phyloP scores from a whole-genome alignment of 1,139 yeast genomes.

The Yamadazyma dushanensis region DNA sequence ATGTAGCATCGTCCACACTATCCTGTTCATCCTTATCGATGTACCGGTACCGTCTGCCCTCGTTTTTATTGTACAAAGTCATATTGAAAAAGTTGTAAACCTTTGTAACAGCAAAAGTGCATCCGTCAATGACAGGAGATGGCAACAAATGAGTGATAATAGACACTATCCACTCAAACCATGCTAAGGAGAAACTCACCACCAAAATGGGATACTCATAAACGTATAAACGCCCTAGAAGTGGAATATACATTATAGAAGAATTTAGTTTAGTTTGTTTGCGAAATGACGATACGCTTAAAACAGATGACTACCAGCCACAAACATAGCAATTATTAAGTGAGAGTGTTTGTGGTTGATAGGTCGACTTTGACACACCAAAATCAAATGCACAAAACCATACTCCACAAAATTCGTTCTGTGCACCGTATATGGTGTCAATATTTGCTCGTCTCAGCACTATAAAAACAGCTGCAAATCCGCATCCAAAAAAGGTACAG shows the following conservation, averaged over 20 bases:
- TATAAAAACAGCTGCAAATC: constrained; percentile 1
- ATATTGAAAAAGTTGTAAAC: constrained; percentile 30
- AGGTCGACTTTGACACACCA: too few relatives aligned
- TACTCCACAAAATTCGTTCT: too few relatives aligned
- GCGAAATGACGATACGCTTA: constrained; percentile 1
- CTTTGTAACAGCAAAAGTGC: constrained; percentile 28
- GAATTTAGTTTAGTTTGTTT: neutral
- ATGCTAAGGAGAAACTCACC: constrained; percentile 38
- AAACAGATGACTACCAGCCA: neutral
- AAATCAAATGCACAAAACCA: too few relatives aligned
- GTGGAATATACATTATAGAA: constrained; percentile 33
- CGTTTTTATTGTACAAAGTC: constrained; percentile 13
- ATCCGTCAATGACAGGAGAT: constrained; percentile 26
- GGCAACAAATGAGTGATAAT: constrained; percentile 38
- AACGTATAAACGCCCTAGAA: constrained; percentile 34
- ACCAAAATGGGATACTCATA: constrained; percentile 40
- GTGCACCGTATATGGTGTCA: neutral
- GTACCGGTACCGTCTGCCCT: constrained; percentile 10
- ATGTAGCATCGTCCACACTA: constrained; percentile 8
- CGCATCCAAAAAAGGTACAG: too few relatives aligned
- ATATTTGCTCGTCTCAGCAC: neutral
- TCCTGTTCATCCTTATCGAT: constrained; percentile 15
- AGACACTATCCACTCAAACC: constrained; percentile 40
- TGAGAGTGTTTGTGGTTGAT: too few relatives aligned
- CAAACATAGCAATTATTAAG: too few relatives aligned